Conservation (phyloP, 129 eudicot genomes). For the Pseudognaphalium luteoalbum region DNA sequence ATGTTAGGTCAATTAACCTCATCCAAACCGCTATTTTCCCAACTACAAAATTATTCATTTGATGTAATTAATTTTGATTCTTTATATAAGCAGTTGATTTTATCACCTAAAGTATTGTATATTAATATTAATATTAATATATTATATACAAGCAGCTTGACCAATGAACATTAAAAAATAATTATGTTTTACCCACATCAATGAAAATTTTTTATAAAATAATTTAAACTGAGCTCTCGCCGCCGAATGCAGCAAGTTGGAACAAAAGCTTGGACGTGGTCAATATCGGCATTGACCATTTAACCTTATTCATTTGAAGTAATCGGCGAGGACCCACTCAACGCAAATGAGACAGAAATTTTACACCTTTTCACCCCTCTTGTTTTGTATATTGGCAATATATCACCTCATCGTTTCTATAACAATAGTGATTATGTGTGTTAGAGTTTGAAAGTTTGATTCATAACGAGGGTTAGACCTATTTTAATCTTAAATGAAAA, state of each 20-base stretch:
- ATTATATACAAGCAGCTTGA: not conserved
- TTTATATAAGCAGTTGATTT: no score
- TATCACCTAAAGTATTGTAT: not conserved
- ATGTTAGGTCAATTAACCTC: no score
- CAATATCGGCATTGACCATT: constrained; percentile 22
- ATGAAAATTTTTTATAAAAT: no score
- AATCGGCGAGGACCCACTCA: not conserved
- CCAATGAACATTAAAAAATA: not conserved
- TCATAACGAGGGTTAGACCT: no score
- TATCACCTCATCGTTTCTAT: not conserved
- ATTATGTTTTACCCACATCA: no score
- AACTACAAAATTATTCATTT: no score
- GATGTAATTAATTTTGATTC: no score
- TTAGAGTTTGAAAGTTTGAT: no score
- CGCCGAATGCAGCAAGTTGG: not conserved
- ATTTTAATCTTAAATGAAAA: no score
- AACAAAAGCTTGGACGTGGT: constrained; percentile 20
- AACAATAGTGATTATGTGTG: not conserved
- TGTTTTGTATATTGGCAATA: not conserved
- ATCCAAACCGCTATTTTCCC: no score
- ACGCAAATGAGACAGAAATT: not conserved
- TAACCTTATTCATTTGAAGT: not conserved
- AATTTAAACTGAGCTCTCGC: no score
- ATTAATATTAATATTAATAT: no score
- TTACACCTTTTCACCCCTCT: constrained; percentile 9